phyloP scores from a whole-genome alignment of 257 asterid species.

The Ballota nigra region DNA sequence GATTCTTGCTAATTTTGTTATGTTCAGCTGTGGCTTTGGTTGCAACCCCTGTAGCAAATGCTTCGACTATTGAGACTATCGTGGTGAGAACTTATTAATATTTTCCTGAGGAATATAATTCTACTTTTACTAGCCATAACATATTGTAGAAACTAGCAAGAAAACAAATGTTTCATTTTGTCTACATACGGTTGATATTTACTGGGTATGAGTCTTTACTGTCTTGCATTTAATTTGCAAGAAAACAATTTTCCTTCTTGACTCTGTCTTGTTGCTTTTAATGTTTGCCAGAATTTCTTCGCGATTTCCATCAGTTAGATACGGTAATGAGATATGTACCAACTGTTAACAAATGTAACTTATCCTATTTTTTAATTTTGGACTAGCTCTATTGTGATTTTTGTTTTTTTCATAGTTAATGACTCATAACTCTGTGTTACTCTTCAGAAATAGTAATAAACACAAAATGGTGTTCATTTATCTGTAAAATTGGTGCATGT shows the following conservation, averaged over 20 bases:
- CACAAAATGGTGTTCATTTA: background rate
- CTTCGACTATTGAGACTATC: conserved; percentile 41
- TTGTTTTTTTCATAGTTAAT: background rate
- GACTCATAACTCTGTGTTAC: background rate
- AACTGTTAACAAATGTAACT: background rate
- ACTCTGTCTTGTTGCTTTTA: background rate
- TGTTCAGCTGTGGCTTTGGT: conserved; percentile 47
- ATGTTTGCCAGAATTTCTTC: background rate
- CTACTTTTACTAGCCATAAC: background rate
- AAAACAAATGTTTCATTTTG: background rate
- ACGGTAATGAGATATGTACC: background rate
- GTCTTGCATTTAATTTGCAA: background rate
- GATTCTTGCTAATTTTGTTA: background rate
- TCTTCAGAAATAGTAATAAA: background rate
- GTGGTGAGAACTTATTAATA: conserved; percentile 41
- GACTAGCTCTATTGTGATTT: background rate
- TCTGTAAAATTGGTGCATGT: background rate
- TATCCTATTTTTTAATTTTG: background rate
- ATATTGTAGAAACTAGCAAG: background rate
- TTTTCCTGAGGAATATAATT: conserved; percentile 5
- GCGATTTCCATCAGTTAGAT: background rate
- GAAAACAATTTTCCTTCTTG: background rate
- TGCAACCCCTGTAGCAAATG: conserved; percentile 53
- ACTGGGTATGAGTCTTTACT: background rate
- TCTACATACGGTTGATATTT: background rate